Conservation (phyloP, 2,329 filamentous ascomycete genomes). For the Ophiosphaerella korrae region DNA sequence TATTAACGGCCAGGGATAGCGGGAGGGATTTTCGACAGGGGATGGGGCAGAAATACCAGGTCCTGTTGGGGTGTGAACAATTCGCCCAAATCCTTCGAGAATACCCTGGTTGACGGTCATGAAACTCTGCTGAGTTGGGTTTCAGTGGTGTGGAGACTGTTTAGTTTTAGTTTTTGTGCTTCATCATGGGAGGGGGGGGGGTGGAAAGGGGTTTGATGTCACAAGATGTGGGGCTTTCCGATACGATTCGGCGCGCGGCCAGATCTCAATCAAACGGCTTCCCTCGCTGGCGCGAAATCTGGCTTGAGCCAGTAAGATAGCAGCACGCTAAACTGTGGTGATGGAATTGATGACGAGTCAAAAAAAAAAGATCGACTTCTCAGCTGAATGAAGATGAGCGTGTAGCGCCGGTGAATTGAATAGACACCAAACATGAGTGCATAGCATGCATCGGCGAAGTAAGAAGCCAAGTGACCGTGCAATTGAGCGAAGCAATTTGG, state of each 20-base stretch:
- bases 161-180: conserved; percentile 20
- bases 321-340: conserved; percentile 14
- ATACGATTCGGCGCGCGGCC: conserved; percentile 41
- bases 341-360: conserved; percentile 23
- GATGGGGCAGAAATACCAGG: background rate
- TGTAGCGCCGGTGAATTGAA: background rate
- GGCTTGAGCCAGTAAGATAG: conserved; percentile 19
- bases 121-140: background rate
- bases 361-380: conserved; percentile 8
- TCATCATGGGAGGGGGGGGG: conserved; percentile 6
- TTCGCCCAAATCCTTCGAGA: background rate
- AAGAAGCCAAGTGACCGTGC: background rate
- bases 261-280: conserved; percentile 43
- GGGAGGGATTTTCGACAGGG: no score
- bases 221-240: conserved; percentile 33
- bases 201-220: conserved; percentile 27
- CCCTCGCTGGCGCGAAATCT: conserved; percentile 38
- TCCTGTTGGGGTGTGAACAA: background rate
- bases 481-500: background rate
- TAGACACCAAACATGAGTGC: no score
- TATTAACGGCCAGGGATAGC: background rate
- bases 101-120: background rate
- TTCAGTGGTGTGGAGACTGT: background rate
- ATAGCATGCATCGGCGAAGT: background rate
- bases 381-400: conserved; percentile 1